Percentiles rank a stretch among this genome's conserved stretches.
Conservation (phyloP, 805 yeast species). For the Ascoidea rubescens region DNA sequence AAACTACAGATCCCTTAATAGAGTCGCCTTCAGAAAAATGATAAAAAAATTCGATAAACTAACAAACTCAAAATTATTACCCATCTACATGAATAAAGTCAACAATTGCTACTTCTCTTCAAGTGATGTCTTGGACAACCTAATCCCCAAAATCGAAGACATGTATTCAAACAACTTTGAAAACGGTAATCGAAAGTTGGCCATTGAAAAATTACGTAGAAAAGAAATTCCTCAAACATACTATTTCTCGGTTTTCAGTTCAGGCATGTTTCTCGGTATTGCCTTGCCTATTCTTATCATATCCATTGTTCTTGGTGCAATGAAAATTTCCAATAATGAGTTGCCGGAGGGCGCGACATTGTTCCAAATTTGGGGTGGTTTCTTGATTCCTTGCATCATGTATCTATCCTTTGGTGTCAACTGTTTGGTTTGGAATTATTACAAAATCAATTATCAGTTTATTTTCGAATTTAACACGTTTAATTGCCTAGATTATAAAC, state of each 20-base stretch:
- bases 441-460: slow-evolving; percentile 77
- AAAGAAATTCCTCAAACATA: slow-evolving; percentile 23
- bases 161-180: slow-evolving; percentile 54
- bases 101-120: slow-evolving; percentile 44
- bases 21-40: slow-evolving; percentile 82
- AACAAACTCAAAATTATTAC: slow-evolving; percentile 28
- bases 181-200: slow-evolving; percentile 55
- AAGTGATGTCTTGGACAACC: slow-evolving; percentile 52
- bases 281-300: slow-evolving; percentile 54
- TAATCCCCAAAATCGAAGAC: slow-evolving; percentile 52
- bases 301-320: slow-evolving; percentile 39
- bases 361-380: slow-evolving; percentile 90
- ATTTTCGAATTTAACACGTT: slow-evolving; percentile 78
- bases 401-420: slow-evolving; percentile 51
- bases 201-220: slow-evolving; percentile 49
- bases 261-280: slow-evolving; percentile 61
- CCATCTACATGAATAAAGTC: slow-evolving; percentile 41
- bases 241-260: slow-evolving; percentile 29
- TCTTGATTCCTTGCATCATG: slow-evolving; percentile 50
- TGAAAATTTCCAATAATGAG: slow-evolving; percentile 21
- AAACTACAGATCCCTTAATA: slow-evolving; percentile 61
- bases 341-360: slow-evolving; percentile 45
- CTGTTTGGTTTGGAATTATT: slow-evolving; percentile 58
- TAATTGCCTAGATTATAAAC: slow-evolving; percentile 48
- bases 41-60: slow-evolving; percentile 84